A percentile compares a stretch with the other conserved stretches of the same genome.
Evolutionary conservation across 2,329 filamentous ascomycete species (phyloP).

Genomic region (Ophiostoma pallidulum): DNA sequence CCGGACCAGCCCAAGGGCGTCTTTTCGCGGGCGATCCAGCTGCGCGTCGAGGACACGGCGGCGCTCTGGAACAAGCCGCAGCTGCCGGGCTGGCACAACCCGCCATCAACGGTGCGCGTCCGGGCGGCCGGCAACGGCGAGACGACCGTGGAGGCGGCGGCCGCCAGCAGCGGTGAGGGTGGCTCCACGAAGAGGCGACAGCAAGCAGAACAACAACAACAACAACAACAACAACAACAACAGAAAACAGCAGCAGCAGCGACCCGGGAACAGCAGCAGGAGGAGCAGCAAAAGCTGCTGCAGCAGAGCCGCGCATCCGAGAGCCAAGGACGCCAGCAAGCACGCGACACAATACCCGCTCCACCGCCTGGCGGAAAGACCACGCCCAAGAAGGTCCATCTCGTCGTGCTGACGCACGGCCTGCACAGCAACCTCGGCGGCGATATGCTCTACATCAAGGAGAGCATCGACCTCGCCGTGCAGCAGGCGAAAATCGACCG

Average conservation of each 20-base stretch:
- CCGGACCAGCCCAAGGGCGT: conserved; percentile 62
- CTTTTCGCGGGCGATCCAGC: conserved; percentile 68
- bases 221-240: conserved; percentile 5
- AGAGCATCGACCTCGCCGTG: conserved; percentile 83
- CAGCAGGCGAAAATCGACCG: conserved; percentile 64
- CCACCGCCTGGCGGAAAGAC: conserved; percentile 35
- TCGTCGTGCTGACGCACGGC: conserved; percentile 89
- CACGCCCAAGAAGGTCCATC: conserved; percentile 73
- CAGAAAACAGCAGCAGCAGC: conserved; percentile 10
- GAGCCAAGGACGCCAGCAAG: conserved; percentile 11
- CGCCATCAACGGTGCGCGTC: conserved; percentile 12
- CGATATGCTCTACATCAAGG: conserved; percentile 95
- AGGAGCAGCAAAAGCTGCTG: conserved; percentile 1
- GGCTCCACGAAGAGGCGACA: too few species aligned
- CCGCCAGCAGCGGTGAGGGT: too few species aligned
- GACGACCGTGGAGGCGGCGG: neutral
- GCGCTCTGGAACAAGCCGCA: conserved; percentile 88
- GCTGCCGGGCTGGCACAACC: conserved; percentile 36
- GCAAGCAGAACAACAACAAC: neutral
- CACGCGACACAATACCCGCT: conserved; percentile 1
- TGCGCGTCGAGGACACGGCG: conserved; percentile 80
- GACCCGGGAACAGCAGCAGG: conserved; percentile 12
- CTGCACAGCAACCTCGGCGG: conserved; percentile 91
- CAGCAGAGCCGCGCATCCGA: conserved; percentile 11
- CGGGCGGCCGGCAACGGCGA: neutral